These are phyloP conservation scores for Hirschioporus abietinus DNA, from an alignment of 768 basidiomycete species.

Conservation along the genomic window DNA sequence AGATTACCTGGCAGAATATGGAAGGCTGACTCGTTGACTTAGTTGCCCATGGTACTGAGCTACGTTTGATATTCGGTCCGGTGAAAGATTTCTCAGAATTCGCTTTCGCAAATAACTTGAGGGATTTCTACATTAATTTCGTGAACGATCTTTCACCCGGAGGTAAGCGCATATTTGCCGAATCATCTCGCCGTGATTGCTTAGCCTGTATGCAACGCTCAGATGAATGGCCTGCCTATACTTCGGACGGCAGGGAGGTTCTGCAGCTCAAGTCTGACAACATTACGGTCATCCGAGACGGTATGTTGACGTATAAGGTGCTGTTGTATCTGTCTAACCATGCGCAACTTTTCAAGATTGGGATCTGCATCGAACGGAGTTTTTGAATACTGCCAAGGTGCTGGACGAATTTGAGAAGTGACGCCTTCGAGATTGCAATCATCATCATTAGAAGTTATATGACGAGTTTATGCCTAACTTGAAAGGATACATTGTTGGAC, in stretches of 20 bases:
- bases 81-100: constrained; percentile 37
- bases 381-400: constrained; percentile 35
- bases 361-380: constrained; percentile 34
- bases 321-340: neutral
- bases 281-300: constrained; percentile 48
- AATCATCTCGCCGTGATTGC: constrained; percentile 5
- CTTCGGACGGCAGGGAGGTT: constrained; percentile 27
- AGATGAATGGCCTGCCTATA: constrained; percentile 47
- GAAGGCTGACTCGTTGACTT: neutral
- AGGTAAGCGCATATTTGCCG: constrained; percentile 26
- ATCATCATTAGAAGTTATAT: neutral
- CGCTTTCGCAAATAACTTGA: constrained; percentile 41
- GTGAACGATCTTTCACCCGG: constrained; percentile 52
- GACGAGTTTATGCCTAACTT: too few relatives aligned
- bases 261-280: constrained; percentile 49
- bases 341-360: constrained; percentile 29
- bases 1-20: neutral
- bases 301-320: constrained; percentile 22
- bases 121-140: constrained; percentile 54
- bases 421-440: neutral
- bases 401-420: constrained; percentile 44
- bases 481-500: too few relatives aligned
- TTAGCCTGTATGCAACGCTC: neutral
- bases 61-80: constrained; percentile 44
- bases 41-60: constrained; percentile 49